Base-by-base conservation (phyloP, 495 filamentous ascomycete genomes). In the Cairneyella variabilis region DNA sequence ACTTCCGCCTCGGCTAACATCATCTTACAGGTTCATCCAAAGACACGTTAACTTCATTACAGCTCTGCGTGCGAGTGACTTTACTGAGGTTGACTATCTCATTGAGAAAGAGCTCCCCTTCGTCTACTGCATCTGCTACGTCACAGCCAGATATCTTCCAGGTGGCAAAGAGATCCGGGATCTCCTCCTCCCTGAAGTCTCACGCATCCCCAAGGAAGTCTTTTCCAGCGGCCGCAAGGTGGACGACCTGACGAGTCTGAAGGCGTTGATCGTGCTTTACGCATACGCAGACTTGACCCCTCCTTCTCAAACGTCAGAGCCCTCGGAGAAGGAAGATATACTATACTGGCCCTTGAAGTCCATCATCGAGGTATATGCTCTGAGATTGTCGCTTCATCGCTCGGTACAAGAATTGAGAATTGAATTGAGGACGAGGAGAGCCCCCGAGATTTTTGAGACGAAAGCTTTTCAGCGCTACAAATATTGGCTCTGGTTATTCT, bases 61-160 rank as follows among this genome's bases (percentile, higher is more conserved):
- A 3, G 40, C 28, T 16, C 20, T 53, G 10, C 39, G 28, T 1
- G 16, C 26, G 1, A 26, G 42, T 8, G 50, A 53, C 18, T 53
- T 44, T 38, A 6, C 30, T 3, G 26, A 45, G 16, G 20, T 37
- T 14, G 39, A 44, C 1, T 9, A 23, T 20, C 7, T 53, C 0
- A 53, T 44, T 4, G 25, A 53, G 4, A 53, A 45, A 27, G 25
- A 53, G 14, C 38, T 53, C 10, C 50, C 50, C 7, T 27, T 53
- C 18, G 50, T 53, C n/a, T 37, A 53, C 20, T 44, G 50, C 27
- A 53, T 53, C 14, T 53, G 50, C 30, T 53, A 44, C 37, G 40
- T 53, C 27, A 53, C 50, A 18, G 50, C 40, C n/a, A 37, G 40
- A 18, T 53, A 44, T 37, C 40, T 53, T 20, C 50, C 50, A 11